Evolutionary conservation across 2,329 filamentous ascomycete species (phyloP).

Genomic region (Scedosporium dehoogii): DNA sequence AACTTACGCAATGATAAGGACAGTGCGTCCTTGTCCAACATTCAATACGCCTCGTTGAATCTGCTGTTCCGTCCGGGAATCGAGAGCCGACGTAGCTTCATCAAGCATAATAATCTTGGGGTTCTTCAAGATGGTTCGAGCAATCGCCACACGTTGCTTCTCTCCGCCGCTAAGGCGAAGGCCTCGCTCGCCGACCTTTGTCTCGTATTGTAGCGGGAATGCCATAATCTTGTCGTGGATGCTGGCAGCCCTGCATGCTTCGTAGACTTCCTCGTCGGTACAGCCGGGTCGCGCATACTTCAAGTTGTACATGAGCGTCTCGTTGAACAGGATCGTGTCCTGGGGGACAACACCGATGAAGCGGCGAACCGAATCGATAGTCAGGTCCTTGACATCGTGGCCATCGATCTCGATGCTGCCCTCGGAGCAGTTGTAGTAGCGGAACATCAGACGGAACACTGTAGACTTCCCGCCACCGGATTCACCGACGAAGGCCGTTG

Average conservation of each 20-base stretch:
- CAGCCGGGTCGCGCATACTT: slow-evolving; percentile 77
- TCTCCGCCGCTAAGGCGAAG: slow-evolving; percentile 81
- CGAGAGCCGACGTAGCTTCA: slow-evolving; percentile 83
- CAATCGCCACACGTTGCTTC: slow-evolving; percentile 89
- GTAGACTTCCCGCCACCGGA: slow-evolving; percentile 97
- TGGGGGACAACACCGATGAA: slow-evolving; percentile 96
- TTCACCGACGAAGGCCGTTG: slow-evolving; percentile 91
- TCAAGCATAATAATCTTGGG: slow-evolving; percentile 88
- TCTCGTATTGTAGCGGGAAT: slow-evolving; percentile 81
- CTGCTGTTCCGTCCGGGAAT: slow-evolving; percentile 86
- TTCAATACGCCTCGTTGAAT: slow-evolving; percentile 80
- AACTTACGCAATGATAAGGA: slow-evolving; percentile 85
- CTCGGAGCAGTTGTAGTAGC: slow-evolving; percentile 80
- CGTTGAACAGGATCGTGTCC: slow-evolving; percentile 92
- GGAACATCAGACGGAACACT: slow-evolving; percentile 88
- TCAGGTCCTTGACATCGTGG: slow-evolving; percentile 72
- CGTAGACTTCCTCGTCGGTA: slow-evolving; percentile 71
- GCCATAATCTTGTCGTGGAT: slow-evolving; percentile 87
- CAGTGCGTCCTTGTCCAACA: slow-evolving; percentile 75
- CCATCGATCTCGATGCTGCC: slow-evolving; percentile 81
- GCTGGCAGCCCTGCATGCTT: slow-evolving; percentile 74
- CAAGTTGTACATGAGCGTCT: slow-evolving; percentile 89
- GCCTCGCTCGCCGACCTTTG: slow-evolving; percentile 84
- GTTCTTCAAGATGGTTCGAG: slow-evolving; percentile 84
- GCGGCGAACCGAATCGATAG: slow-evolving; percentile 83